Percentiles rank a stretch among this genome's conserved stretches.
These are phyloP conservation scores for Hermanozyma aechmeae DNA, from an alignment of 805 yeast species.

Conservation along the genomic window DNA sequence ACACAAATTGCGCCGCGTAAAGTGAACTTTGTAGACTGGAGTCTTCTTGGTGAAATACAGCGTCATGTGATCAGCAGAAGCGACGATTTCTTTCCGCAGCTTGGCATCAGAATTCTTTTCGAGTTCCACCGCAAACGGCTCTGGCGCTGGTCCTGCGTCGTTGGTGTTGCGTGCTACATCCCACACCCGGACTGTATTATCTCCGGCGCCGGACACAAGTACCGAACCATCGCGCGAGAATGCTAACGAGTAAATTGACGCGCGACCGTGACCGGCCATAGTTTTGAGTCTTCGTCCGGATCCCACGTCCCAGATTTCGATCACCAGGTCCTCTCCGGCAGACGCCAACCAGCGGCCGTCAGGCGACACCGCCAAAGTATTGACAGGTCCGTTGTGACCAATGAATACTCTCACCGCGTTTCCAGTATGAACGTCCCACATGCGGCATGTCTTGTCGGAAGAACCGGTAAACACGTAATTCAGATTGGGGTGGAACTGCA, in stretches of 20 bases:
- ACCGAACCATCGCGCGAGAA: slow-evolving; percentile 86
- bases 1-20: slow-evolving; percentile 84
- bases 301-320: slow-evolving; percentile 91
- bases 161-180: slow-evolving; percentile 80
- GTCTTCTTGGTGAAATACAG: slow-evolving; percentile 91
- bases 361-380: slow-evolving; percentile 81
- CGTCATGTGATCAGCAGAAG: slow-evolving; percentile 84
- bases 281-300: slow-evolving; percentile 80
- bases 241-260: slow-evolving; percentile 74
- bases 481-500: slow-evolving; percentile 93
- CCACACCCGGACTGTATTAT: slow-evolving; percentile 92
- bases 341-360: slow-evolving; percentile 96
- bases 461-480: slow-evolving; percentile 93
- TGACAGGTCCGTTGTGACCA: slow-evolving; percentile 88
- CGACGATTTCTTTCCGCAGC: slow-evolving; percentile 56
- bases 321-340: slow-evolving; percentile 87
- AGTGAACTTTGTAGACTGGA: slow-evolving; percentile 87
- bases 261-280: slow-evolving; percentile 91
- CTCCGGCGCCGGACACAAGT: slow-evolving; percentile 86
- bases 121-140: slow-evolving; percentile 36
- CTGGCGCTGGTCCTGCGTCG: slow-evolving; percentile 74
- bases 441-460: slow-evolving; percentile 87
- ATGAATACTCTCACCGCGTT: slow-evolving; percentile 83
- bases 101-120: slow-evolving; percentile 1
- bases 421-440: slow-evolving; percentile 96